These are phyloP conservation scores for Leucocoprinus birnbaumii DNA, from an alignment of 768 basidiomycete species.

Conservation along the genomic window DNA sequence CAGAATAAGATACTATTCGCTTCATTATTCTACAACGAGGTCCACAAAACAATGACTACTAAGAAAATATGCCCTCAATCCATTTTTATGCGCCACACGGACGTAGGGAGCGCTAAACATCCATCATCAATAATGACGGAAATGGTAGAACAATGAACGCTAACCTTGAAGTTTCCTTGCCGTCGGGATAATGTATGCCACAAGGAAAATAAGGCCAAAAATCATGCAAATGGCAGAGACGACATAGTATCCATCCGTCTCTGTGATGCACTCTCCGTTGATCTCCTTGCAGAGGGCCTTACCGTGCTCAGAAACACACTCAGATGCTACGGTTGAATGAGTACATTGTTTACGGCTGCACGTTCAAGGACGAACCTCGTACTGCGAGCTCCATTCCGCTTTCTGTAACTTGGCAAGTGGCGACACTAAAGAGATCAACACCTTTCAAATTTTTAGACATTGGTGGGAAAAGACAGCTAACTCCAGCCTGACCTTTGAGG, in stretches of 20 bases:
- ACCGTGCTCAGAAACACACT: slow-evolving; percentile 93
- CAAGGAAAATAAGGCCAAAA: slow-evolving; percentile 70
- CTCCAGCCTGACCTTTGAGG: slow-evolving; percentile 61
- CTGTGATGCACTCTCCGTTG: slow-evolving; percentile 77
- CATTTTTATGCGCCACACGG: slow-evolving; percentile 70
- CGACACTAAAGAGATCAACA: slow-evolving; percentile 85
- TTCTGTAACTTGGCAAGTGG: slow-evolving; percentile 75
- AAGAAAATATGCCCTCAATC: slow-evolving; percentile 20
- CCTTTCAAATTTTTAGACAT: slow-evolving; percentile 37
- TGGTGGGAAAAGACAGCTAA: not conserved
- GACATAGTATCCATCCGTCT: slow-evolving; percentile 90
- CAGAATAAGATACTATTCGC: not conserved
- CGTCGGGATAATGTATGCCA: slow-evolving; percentile 79
- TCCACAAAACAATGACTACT: not conserved
- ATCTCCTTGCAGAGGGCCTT: slow-evolving; percentile 73
- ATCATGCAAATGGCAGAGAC: slow-evolving; percentile 76
- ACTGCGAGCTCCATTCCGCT: slow-evolving; percentile 47
- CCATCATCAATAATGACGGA: slow-evolving; percentile 6
- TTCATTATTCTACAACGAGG: not conserved
- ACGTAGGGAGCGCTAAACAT: slow-evolving; percentile 57
- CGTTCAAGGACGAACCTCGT: slow-evolving; percentile 41
- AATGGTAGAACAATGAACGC: slow-evolving; percentile 20
- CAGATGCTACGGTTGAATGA: slow-evolving; percentile 48
- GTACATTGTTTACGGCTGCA: not conserved
- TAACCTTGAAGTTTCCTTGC: slow-evolving; percentile 84